Conservation (phyloP, 352 stramenopile genomes). For the Phytopythium mirpurense region DNA sequence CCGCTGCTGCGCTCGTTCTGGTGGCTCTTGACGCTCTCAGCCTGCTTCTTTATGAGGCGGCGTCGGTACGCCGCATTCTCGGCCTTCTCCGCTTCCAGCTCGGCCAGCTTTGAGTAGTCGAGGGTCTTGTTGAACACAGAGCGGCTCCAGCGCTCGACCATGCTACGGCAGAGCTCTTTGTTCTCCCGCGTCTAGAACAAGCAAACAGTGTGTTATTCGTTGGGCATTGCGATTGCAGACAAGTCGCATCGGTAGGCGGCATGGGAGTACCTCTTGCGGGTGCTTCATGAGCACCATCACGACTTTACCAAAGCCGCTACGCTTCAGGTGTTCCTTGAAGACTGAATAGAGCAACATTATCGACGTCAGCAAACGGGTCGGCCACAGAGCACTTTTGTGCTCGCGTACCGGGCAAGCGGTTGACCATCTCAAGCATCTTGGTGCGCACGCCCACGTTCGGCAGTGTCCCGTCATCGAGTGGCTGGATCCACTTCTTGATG, state of each 20-base stretch:
- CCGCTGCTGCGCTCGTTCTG: slow-evolving; percentile 24
- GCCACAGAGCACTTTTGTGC: not conserved
- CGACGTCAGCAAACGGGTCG: not conserved
- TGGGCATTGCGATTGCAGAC: not conserved
- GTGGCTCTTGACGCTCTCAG: slow-evolving; percentile 13
- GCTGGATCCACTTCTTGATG: slow-evolving; percentile 89
- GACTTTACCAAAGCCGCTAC: slow-evolving; percentile 85
- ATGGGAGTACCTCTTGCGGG: slow-evolving; percentile 55
- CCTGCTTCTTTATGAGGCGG: slow-evolving; percentile 44
- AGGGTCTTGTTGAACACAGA: slow-evolving; percentile 88
- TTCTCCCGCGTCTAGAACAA: slow-evolving; percentile 63
- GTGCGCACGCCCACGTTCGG: slow-evolving; percentile 83
- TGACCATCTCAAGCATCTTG: slow-evolving; percentile 84
- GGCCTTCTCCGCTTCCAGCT: slow-evolving; percentile 82
- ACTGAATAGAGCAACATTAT: slow-evolving; percentile 27
- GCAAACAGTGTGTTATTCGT: not conserved
- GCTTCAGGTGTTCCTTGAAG: slow-evolving; percentile 88
- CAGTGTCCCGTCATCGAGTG: slow-evolving; percentile 65
- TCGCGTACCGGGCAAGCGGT: slow-evolving; percentile 56
- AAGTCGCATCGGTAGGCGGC: not conserved
- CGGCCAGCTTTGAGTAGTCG: slow-evolving; percentile 81
- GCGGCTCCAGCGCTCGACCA: slow-evolving; percentile 86
- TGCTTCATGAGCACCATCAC: slow-evolving; percentile 88
- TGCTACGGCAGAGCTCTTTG: slow-evolving; percentile 79
- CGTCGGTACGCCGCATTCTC: slow-evolving; percentile 73